Evolutionary conservation across 2,329 filamentous ascomycete genomes (phyloP), one percentile per base, ranked within the genome.

Genomic region (Botrytis paeoniae): DNA sequence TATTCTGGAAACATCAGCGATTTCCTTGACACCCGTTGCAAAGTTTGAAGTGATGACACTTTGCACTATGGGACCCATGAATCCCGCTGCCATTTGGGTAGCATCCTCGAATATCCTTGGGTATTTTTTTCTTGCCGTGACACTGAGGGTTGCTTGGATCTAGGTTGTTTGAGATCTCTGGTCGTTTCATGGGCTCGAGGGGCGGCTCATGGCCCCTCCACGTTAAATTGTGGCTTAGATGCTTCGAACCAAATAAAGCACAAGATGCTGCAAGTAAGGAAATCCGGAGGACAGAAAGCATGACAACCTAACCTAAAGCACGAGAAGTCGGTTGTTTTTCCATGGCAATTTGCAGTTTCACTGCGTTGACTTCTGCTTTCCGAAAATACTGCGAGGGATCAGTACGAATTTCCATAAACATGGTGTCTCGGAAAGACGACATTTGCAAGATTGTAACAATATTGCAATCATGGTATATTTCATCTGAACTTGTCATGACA

Each of bases 401-500:
- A 39, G 63, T 16, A 68, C 41, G 6, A 48, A 48, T 14, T 43
- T 57, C 63, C 29, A 39, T 51, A 39, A 69, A 51, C 63, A 48
- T 69, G 70, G 57, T 72, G 70, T 72, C 70, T 72, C 63, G 70
- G 70, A 64, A 69, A 48, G 29, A 37, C 32, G 35, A 32, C 32
- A 48, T 41, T 72, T 63, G 63, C 54, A 72, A 32, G 29, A 61
- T 69, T 69, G 70, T 72, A 72, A 63, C 61, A 51, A 45, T 59
- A 61, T 51, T 51, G 37, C 57, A 7, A 43, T 39, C 39, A 72
- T n/a, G 35, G 45, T 68, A n/a, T 37, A 41, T 68, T 41, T 69
- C 70, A 69, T 69, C 63, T 54, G 70, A 72, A 60, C 39, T 72
- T 69, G 70, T 63, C 63, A 72, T 72, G 70, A 25, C 41, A 72